A percentile compares a stretch with the other conserved stretches of the same genome.
Evolutionary conservation across 139 green algal species (phyloP).

Genomic region (Chara braunii): DNA sequence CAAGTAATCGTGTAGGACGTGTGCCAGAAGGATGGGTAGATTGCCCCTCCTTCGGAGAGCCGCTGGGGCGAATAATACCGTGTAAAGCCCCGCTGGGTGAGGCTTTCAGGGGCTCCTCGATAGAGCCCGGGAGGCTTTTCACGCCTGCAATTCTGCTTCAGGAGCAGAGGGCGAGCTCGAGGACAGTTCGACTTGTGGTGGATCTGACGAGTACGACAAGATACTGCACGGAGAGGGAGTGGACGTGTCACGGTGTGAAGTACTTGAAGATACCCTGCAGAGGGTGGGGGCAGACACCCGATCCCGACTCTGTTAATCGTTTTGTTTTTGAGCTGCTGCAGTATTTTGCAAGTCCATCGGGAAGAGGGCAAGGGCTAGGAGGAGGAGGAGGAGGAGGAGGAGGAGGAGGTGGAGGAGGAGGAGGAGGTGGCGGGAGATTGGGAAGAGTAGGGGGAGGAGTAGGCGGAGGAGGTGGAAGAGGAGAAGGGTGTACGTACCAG

Average conservation of each 20-base stretch:
- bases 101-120: constrained; percentile 29
- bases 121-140: constrained; percentile 38
- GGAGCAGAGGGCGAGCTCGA: not conserved
- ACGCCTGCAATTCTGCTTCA: too few species aligned
- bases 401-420: too few species aligned
- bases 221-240: constrained; percentile 77
- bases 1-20: too few species aligned
- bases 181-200: constrained; percentile 68
- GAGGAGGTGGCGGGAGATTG: too few species aligned
- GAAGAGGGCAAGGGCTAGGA: too few species aligned
- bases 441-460: not conserved
- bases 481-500: constrained; percentile 2
- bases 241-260: constrained; percentile 30
- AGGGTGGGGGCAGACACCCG: constrained; percentile 62
- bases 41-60: constrained; percentile 45
- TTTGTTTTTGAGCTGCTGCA: constrained; percentile 42
- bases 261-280: constrained; percentile 48
- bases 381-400: too few species aligned
- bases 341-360: not conserved
- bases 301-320: constrained; percentile 68
- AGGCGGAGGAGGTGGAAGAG: not conserved
- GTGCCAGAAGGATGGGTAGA: constrained; percentile 48
- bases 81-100: constrained; percentile 53
- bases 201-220: constrained; percentile 83
- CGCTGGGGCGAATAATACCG: constrained; percentile 44